Evolutionary conservation across 2,329 filamentous ascomycete species (phyloP), one percentile per base, ranked within the genome.

Genomic region (Neobulgaria alba): DNA sequence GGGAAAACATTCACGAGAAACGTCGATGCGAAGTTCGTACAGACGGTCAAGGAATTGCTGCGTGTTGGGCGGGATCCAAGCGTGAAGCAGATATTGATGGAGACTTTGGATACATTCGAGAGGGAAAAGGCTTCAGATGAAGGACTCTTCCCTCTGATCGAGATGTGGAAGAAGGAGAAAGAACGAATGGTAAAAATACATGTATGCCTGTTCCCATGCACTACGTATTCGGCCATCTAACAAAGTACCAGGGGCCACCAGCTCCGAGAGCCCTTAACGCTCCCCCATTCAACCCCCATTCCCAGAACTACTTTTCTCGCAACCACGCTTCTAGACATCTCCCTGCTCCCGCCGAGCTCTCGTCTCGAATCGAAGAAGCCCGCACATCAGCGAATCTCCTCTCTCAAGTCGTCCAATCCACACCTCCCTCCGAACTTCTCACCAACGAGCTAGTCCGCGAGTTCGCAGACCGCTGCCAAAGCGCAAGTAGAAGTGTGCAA

Each of bases 141-240:
- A 54, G 83, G 85, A 29, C 64, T 95, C 33, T 67, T 67, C 20
- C 63, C 68, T n/a, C 57, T 95, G 29, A 71, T 87, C 20, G 72
- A 80, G 41, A 94, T 95, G 87, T 96, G 89, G 88, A 78, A 66
- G 60, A 88, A 85, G 62, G 86, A 95, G 63, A 90, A 92, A 67
- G 75, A 77, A 41, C 73, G 69, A 50, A 64, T 69, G 37, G 63
- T 66, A 40, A 71, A 69, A 26, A 69, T 75, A 64, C 55, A 70
- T 57, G 52, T 52, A 38, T 39, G 48, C 23, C 46, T 46, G 15
- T 17, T 20, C 19, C 36, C 9, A 8, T 29, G 19, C 15, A 7
- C 23, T 26, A 7, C 23, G 7, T 26, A 26, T 26, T 26, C 23
- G 12, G 23, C 23, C 23, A 26, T 26, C 23, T 26, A 7, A 46